A percentile compares a stretch with the other conserved stretches of the same genome.
Conservation (phyloP, 2,329 filamentous ascomycete genomes). For the Samsoniella hepiali region DNA sequence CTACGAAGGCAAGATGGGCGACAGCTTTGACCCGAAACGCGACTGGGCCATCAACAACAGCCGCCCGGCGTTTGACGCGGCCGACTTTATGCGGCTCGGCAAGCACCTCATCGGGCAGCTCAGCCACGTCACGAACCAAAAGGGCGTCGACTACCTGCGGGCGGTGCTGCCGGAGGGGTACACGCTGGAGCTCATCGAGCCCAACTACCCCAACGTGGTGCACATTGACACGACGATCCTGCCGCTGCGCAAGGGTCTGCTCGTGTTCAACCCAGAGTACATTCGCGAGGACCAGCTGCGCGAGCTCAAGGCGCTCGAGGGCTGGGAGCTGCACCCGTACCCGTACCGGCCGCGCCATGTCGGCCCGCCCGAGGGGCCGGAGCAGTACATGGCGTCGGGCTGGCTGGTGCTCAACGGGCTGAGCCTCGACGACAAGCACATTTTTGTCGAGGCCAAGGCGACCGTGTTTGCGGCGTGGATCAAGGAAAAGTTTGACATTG, state of each 20-base stretch:
- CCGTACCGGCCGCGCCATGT: conserved; percentile 22
- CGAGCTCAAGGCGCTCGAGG: conserved; percentile 25
- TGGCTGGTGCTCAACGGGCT: conserved; percentile 30
- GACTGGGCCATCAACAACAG: conserved; percentile 14
- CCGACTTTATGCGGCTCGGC: conserved; percentile 14
- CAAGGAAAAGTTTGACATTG: conserved; percentile 20
- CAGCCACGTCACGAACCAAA: conserved; percentile 12
- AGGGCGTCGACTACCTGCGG: conserved; percentile 13
- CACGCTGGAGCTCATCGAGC: conserved; percentile 28
- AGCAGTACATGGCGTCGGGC: conserved; percentile 27
- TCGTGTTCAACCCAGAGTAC: conserved; percentile 28
- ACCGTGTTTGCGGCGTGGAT: conserved; percentile 23
- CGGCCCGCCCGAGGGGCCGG: conserved; percentile 21
- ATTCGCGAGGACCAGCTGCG: conserved; percentile 26
- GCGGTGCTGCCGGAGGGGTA: conserved; percentile 22
- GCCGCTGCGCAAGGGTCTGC: conserved; percentile 27
- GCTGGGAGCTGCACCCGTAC: conserved; percentile 29
- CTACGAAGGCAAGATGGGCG: not conserved
- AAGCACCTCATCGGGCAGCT: conserved; percentile 9
- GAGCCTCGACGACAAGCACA: conserved; percentile 25
- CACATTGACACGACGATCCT: conserved; percentile 33
- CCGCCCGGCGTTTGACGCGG: conserved; percentile 13
- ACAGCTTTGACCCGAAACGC: not conserved
- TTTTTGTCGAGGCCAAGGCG: conserved; percentile 29
- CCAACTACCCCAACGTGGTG: conserved; percentile 26